Base-by-base conservation (phyloP, 345 rosid genomes). In the Isatis tinctoria region DNA sequence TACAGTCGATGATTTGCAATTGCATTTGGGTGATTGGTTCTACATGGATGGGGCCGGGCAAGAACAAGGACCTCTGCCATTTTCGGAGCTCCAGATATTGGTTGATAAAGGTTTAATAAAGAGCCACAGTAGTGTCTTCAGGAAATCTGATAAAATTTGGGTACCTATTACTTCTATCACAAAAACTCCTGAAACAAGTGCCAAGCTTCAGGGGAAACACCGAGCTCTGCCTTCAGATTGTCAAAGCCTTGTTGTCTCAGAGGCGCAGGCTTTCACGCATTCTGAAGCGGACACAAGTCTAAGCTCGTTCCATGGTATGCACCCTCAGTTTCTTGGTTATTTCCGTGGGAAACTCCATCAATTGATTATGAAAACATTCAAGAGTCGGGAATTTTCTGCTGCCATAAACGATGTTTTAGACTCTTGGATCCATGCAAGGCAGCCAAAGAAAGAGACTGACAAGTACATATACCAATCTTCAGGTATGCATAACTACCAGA, bases 11-110 rank as follows among this genome's bases (percentile, higher is more conserved):
- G 96, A 96, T 74, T 76, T 96, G 76, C 93, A 87, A 68, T 77
- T 96, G 85, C 92, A 90, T 76, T 80, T 89, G 79, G 99, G 99
- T 75, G 96, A 96, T 56, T 96, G 99, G 99, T 96, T 85, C 80
- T 92, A 86, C 81, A 78, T 87, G 83, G 98, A 96, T 83, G 96
- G 97, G 58, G 79, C 91, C 64, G 99, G 99, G 73, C 92, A 85
- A 83, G 98, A 90, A 82, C 90, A 71, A 71, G 99, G 98, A 58
- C 98, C 99, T 60, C 79, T 64, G 45, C 84, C 89, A 33, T 87
- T 86, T 85, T 80, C 87, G 11, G 94, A 83, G 79, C 88, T 96
- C 58, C 97, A 87, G 79, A 76, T 73, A 54, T 72, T 96, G 81
- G 91, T 82, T 60, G 88, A 88, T 81, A 87, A 82, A 81, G 98